Evolutionary conservation across 352 stramenopile genomes (phyloP).

Genomic region (Pilasporangium apinafurcum): DNA sequence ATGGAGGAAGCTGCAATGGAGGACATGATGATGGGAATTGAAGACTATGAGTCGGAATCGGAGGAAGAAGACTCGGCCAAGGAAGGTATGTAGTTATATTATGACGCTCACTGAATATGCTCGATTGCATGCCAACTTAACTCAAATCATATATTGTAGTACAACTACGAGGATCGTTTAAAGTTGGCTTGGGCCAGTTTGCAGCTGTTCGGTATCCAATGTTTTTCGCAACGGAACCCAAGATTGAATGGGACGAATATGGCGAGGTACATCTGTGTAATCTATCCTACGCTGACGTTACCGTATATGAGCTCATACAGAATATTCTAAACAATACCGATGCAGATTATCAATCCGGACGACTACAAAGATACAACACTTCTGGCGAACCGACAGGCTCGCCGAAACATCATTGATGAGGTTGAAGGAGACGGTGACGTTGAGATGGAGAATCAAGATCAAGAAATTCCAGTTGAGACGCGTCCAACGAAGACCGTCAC

Average conservation of each 20-base stretch:
- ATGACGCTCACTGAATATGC: background rate
- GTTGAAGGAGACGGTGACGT: conserved; percentile 52
- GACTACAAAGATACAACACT: conserved; percentile 78
- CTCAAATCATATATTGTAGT: conserved; percentile 18
- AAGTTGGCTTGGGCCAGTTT: conserved; percentile 81
- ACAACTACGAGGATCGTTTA: conserved; percentile 81
- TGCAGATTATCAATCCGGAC: conserved; percentile 81
- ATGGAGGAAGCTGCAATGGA: conserved; percentile 87
- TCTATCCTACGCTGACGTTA: background rate
- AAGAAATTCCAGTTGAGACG: conserved; percentile 48
- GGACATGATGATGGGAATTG: conserved; percentile 90
- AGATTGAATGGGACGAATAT: conserved; percentile 89
- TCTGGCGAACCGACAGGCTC: conserved; percentile 47
- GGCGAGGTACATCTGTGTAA: conserved; percentile 43
- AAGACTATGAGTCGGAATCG: conserved; percentile 82
- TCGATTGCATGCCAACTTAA: no score
- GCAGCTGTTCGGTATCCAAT: conserved; percentile 81
- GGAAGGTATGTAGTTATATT: conserved; percentile 26
- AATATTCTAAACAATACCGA: no score
- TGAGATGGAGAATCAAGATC: conserved; percentile 65
- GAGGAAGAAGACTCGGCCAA: conserved; percentile 69
- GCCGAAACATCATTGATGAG: conserved; percentile 57
- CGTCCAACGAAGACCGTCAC: conserved; percentile 81
- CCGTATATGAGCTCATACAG: background rate
- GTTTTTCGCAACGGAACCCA: conserved; percentile 83